Evolutionary conservation across 202 grass and related monocot genomes (phyloP).

Genomic region (Carex arenaria): DNA sequence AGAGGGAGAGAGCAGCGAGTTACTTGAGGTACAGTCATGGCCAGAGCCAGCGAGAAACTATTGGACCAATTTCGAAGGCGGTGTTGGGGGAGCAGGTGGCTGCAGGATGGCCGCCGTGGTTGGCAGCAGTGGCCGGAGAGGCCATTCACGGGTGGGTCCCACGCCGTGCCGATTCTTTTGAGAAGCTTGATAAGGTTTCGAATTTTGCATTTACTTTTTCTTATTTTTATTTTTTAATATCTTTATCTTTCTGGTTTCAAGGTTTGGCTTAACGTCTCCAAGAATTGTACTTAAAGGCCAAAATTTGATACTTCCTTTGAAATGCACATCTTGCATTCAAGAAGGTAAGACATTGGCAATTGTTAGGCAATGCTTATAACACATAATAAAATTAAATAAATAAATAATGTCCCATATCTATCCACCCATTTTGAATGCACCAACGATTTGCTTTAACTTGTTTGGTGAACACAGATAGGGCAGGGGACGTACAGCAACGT

Average conservation of each 20-base stretch:
- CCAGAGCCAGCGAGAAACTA: constrained; percentile 5
- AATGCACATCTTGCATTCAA: not conserved
- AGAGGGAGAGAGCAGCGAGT: constrained; percentile 40
- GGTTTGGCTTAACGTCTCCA: not conserved
- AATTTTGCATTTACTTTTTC: not conserved
- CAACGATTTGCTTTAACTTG: not conserved
- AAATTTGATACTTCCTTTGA: not conserved
- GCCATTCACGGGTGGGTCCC: constrained; percentile 93
- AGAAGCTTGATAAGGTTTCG: constrained; percentile 96
- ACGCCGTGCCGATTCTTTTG: constrained; percentile 90
- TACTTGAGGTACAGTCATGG: constrained; percentile 39
- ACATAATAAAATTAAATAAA: not conserved
- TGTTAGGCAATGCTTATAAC: not conserved
- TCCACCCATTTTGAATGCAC: not conserved
- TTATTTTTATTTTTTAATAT: not conserved
- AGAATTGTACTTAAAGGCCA: not conserved
- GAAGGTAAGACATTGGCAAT: not conserved
- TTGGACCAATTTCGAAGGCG: constrained; percentile 46
- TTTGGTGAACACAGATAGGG: constrained; percentile 69
- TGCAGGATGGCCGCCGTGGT: constrained; percentile 88
- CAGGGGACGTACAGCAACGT: constrained; percentile 99
- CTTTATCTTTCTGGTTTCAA: constrained; percentile 11
- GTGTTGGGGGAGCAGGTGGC: constrained; percentile 76
- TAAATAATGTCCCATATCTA: not conserved
- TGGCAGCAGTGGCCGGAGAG: constrained; percentile 71